Evolutionary conservation across 176 grass and related monocot species (phyloP), one percentile per base, ranked within the genome.

Genomic region (Themeda triandra): DNA sequence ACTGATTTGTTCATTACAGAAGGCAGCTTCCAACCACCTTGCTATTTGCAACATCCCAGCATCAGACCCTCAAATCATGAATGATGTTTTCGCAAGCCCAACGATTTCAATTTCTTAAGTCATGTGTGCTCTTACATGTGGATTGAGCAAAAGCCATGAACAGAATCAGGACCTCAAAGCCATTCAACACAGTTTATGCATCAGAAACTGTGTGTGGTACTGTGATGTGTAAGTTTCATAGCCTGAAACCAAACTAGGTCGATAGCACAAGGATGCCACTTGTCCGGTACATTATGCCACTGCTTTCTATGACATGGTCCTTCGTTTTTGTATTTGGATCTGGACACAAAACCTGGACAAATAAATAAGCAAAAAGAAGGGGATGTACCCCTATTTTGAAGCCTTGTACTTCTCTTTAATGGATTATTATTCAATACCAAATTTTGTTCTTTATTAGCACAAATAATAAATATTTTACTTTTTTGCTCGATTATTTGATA

Each of bases 401-500:
- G 41, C 41, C 41, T 42, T 42, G 10, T 4, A 45, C 42, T 56
- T 59, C 30, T 80, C 66, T 42, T 63, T 32, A 79, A 30, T 33
- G 66, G n/a, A 39, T 54, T 42, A 13, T 15, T 30, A 76, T 66
- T 58, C 70, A 75, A 33, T 9, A 58, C 17, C 5, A 2, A 67
- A 37, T 58, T 27, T 13, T 25, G 28, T 33, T 69, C 46, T 40
- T 58, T 24, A 14, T 80, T 37, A 2, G 3, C 11, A n/a, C 12
- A 25, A 41, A 3, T 29, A 37, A 33, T 58, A 6, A 64, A 40
- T 21, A 58, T 58, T 25, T 25, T 81, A 40, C 4, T 0, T 60
- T 30, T 13, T 68, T 76, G 5, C 39, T 81, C 76, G 63, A 11
- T 80, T 63, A 8, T 89, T 71, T 83, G 60, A 86, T 29, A 83